Percentiles rank a stretch among this genome's conserved stretches.
Evolutionary conservation across 768 basidiomycete species (phyloP).

Genomic region (Suillus luteus): DNA sequence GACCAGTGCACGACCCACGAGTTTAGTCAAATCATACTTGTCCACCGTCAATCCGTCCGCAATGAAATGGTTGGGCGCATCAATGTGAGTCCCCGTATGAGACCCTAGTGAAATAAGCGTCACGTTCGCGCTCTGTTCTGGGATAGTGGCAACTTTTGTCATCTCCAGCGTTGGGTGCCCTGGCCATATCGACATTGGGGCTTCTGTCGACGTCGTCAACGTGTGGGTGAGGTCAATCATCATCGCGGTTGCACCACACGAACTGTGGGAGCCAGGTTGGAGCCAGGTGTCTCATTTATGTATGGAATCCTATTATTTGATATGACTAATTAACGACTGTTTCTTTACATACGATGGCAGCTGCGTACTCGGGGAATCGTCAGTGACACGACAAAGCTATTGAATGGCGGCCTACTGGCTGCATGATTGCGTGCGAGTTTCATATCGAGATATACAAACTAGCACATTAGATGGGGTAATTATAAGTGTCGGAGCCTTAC

Average conservation of each 20-base stretch:
- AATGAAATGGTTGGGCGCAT: slow-evolving; percentile 74
- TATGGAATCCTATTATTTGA: not conserved
- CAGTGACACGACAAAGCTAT: not conserved
- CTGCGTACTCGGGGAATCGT: not conserved
- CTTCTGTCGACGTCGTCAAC: slow-evolving; percentile 14
- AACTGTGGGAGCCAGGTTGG: slow-evolving; percentile 3
- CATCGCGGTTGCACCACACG: not conserved
- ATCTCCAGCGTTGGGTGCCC: slow-evolving; percentile 25
- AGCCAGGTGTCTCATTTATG: not conserved
- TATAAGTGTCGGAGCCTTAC: not conserved
- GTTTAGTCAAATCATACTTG: slow-evolving; percentile 50
- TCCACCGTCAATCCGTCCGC: slow-evolving; percentile 53
- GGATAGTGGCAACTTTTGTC: slow-evolving; percentile 12
- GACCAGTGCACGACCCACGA: slow-evolving; percentile 55
- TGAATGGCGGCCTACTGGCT: not conserved
- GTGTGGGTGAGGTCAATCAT: slow-evolving; percentile 31
- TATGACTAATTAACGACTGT: slow-evolving; percentile 1
- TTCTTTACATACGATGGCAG: not conserved
- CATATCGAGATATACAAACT: not conserved
- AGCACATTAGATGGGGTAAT: not conserved
- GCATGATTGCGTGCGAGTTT: not conserved
- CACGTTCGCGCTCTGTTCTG: slow-evolving; percentile 14
- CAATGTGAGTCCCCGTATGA: slow-evolving; percentile 78
- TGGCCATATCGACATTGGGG: slow-evolving; percentile 27
- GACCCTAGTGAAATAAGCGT: slow-evolving; percentile 55